phyloP scores from a whole-genome alignment of 140 eudicot genomes.

The Bidens hawaiensis region DNA sequence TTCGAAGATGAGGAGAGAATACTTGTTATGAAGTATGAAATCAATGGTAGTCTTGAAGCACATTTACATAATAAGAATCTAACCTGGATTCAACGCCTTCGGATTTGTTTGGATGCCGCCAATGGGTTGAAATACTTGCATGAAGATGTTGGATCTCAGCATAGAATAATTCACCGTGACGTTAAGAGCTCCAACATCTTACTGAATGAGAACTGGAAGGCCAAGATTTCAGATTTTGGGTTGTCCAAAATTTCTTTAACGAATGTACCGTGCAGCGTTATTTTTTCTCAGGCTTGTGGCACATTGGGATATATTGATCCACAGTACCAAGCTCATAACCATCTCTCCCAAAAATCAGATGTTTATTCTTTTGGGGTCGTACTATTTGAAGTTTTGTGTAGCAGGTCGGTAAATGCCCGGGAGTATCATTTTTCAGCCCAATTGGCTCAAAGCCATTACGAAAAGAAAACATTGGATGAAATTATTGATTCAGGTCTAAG shows the following conservation, averaged over 20 bases:
- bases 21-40: constrained; percentile 22
- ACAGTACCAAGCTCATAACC: constrained; percentile 3
- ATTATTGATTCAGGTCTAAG: too few species aligned
- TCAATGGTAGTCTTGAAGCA: constrained; percentile 20
- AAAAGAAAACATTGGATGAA: too few species aligned
- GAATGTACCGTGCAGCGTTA: too few species aligned
- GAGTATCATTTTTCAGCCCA: constrained; percentile 7
- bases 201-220: too few species aligned
- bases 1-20: constrained; percentile 18
- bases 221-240: too few species aligned
- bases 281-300: constrained; percentile 19
- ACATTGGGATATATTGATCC: constrained; percentile 26
- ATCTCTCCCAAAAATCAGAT: constrained; percentile 18
- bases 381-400: too few species aligned
- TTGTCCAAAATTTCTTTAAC: too few species aligned
- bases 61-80: constrained; percentile 8
- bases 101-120: too few species aligned
- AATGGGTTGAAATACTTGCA: too few species aligned
- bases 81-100: constrained; percentile 16
- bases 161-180: constrained; percentile 27
- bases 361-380: too few species aligned
- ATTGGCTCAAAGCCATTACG: too few species aligned
- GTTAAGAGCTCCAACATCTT: constrained; percentile 30
- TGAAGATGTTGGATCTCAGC: too few species aligned
- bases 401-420: neutral